These are phyloP conservation scores for Trypanosoma vivax DNA, from an alignment of 208 protist species.

Conservation along the genomic window DNA sequence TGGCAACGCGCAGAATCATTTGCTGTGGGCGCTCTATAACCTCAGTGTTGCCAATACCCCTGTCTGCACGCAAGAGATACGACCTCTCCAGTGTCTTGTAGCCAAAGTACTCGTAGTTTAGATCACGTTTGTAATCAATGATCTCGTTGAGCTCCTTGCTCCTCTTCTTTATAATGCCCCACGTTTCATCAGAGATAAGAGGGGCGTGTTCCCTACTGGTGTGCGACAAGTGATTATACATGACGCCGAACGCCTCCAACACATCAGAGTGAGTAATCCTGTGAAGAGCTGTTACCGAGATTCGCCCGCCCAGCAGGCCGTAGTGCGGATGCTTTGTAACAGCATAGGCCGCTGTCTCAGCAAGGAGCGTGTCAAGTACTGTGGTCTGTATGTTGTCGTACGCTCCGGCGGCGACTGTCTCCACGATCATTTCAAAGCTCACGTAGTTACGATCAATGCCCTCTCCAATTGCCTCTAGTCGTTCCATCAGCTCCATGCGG, in stretches of 20 bases:
- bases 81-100: slow-evolving; percentile 98
- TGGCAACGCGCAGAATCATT: slow-evolving; percentile 97
- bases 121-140: slow-evolving; percentile 94
- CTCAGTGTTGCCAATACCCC: slow-evolving; percentile 36
- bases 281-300: slow-evolving; percentile 96
- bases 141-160: slow-evolving; percentile 81
- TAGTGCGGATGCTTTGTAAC: slow-evolving; percentile 97
- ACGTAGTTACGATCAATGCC: slow-evolving; percentile 54
- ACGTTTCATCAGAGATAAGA: slow-evolving; percentile 93
- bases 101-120: slow-evolving; percentile 98
- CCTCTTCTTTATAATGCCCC: slow-evolving; percentile 79
- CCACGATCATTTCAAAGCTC: slow-evolving; percentile 63
- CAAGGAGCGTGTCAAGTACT: slow-evolving; percentile 93
- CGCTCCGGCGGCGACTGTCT: slow-evolving; percentile 87
- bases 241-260: slow-evolving; percentile 80
- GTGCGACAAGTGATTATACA: slow-evolving; percentile 89
- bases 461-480: slow-evolving; percentile 35
- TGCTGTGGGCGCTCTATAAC: slow-evolving; percentile 98
- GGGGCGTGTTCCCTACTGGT: slow-evolving; percentile 70
- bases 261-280: slow-evolving; percentile 92
- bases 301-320: slow-evolving; percentile 94
- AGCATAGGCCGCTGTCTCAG: slow-evolving; percentile 96
- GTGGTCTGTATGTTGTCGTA: slow-evolving; percentile 82
- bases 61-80: slow-evolving; percentile 96
- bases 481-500: slow-evolving; percentile 39